Evolutionary conservation across 106 monocot species (phyloP).

Genomic region (Platanthera guangdongensis): DNA sequence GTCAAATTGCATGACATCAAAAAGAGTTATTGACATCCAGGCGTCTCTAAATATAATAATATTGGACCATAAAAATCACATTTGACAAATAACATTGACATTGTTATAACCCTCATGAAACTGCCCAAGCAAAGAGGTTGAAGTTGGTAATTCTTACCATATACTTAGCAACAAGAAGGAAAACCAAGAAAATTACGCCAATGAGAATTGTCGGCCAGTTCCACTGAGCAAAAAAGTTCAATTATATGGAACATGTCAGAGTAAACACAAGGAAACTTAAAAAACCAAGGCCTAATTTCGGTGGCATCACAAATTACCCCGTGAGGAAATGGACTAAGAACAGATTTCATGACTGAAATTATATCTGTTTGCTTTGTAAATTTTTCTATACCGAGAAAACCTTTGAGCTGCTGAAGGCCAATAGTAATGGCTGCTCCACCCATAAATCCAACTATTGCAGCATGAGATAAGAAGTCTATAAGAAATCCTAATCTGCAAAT

Average conservation of each 20-base stretch:
- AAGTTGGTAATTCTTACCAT: slow-evolving; percentile 37
- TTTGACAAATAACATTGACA: too few relatives aligned
- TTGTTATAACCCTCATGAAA: too few relatives aligned
- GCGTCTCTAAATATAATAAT: too few relatives aligned
- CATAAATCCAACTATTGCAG: slow-evolving; percentile 69
- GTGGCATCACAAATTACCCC: slow-evolving; percentile 24
- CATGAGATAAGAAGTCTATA: slow-evolving; percentile 65
- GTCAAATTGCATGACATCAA: too few relatives aligned
- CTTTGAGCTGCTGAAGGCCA: slow-evolving; percentile 66
- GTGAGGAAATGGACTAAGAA: slow-evolving; percentile 25
- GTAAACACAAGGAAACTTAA: neutral
- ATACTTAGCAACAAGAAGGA: slow-evolving; percentile 60
- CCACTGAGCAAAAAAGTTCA: slow-evolving; percentile 42
- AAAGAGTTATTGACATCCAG: too few relatives aligned
- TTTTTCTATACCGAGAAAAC: slow-evolving; percentile 39
- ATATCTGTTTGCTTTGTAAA: slow-evolving; percentile 47
- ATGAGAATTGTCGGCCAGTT: slow-evolving; percentile 74
- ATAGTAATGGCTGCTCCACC: slow-evolving; percentile 62
- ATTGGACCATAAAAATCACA: too few relatives aligned
- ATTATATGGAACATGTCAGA: neutral
- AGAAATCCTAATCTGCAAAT: slow-evolving; percentile 52
- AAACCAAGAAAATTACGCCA: slow-evolving; percentile 39
- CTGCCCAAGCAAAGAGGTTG: neutral
- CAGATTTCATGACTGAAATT: slow-evolving; percentile 47
- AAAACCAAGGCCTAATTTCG: neutral